Base-by-base conservation (phyloP, 768 basidiomycete genomes). In the Podaxis pistillaris region DNA sequence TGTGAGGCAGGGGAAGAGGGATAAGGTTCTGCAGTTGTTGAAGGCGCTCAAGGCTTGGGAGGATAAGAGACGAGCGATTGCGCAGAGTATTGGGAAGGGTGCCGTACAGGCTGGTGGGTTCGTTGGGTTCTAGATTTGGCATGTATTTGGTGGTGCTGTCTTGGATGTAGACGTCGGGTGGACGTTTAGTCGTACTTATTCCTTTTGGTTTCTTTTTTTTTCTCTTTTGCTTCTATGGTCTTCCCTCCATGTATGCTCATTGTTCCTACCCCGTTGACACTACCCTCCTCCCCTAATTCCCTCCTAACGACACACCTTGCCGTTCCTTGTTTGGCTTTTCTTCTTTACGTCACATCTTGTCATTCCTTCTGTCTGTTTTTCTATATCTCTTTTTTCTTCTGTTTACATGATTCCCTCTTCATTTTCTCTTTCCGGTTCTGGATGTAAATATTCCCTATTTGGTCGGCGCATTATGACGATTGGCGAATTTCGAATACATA, bases 1-100 rank as follows among this genome's bases (percentile, higher is more conserved):
- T 74, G 82, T 98, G 37, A 81, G 93, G 56, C 84, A 86, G 64
- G 93, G 91, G 33, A 92, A 90, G 71, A 79, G 86, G 53, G 88
- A 90, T 50, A 95, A 93, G 78, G 85, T 96, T 64, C 67, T 89
- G 3, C 89, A 94, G 72, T 76, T 98, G 37, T 72, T 98, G 68
- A 86, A 81, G 67, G 89, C 90, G 40, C 71, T 94, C 68, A 91
- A 86, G 74, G 72, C 75, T 0, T 93, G 93, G 93, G 90, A 93
- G 72, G 92, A 94, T 41, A 89, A 88, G 75, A 75, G 89, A 37
- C 79, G 73, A 59, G 79, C 81, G 11, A 76, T 90, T 24, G 79
- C 81, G 46, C 77, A 77, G 63, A 85, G 81, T 40, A 76, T 90
- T 46, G 85, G 82, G 2, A 74, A 74, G 36, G 76, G 75, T 12